Evolutionary conservation across 129 eudicot genomes (phyloP), one percentile per base, ranked within the genome.

Genomic region (Mikania micrantha): DNA sequence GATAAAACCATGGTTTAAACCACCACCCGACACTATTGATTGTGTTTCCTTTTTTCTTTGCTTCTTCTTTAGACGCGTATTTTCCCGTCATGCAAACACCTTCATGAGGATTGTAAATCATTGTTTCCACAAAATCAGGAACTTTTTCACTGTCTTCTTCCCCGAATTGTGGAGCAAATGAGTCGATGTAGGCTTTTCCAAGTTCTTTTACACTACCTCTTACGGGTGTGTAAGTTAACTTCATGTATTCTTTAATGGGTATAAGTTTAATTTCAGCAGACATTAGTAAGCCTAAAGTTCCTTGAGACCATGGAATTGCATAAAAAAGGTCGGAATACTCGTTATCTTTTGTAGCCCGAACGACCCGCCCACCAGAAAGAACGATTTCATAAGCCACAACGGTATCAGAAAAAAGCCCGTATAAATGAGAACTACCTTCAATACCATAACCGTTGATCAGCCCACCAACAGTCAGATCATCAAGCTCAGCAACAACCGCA

Each of bases 401-500:
- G 1, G 97, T 91, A 66, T 91, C 96, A 22, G 96, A 78, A 73
- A 91, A 91, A 35, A 91, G 86, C 17, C 97, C 97, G 70, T 88
- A 91, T 8, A 88, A 73, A 48, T 88, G 96, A 60, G 97, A 91
- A 79, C 96, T 91, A 27, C 97, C 97, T 75, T 91, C 97, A 13
- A 91, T 88, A 15, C 97, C 97, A 45, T 88, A 91, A 34, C 97
- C 97, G 45, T 91, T 91, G 69, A 91, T 91, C 32, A 91, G 83
- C 44, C 96, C 97, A 74, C 97, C 97, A 75, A 91, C 96, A 7
- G 96, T 91, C 36, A 91, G 84, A 74, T 91, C 97, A 41, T 91
- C 97, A 7, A 91, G 90, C 83, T 91, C 97, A n/a, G 97, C 94
- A 70, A 91, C 96, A 57, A 91, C 97, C 16, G 97, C 97, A 13